Conservation (phyloP, 129 eudicot genomes). For the Calendula officinalis region DNA sequence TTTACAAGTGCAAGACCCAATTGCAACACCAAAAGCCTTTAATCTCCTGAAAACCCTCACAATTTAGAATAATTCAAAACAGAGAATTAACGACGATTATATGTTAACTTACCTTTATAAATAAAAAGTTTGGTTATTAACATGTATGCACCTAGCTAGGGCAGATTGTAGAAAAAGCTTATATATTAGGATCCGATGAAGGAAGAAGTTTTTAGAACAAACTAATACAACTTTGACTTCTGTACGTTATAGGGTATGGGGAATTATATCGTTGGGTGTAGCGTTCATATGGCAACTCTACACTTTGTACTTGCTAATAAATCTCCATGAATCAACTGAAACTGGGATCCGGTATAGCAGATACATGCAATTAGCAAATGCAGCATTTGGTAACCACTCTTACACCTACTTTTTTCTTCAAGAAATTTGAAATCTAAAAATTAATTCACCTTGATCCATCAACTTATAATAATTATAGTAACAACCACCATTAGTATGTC, state of each 20-base stretch:
- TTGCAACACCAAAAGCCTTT: no score
- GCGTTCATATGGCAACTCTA: slow-evolving; percentile 83
- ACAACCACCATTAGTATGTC: not conserved
- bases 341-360: slow-evolving; percentile 68
- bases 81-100: no score
- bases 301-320: slow-evolving; percentile 70
- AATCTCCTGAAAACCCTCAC: no score
- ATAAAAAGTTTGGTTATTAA: no score
- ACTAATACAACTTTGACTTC: not conserved
- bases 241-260: slow-evolving; percentile 53
- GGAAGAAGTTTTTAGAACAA: no score
- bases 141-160: no score
- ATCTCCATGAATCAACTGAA: slow-evolving; percentile 69
- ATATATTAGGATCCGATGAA: not conserved
- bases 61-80: no score
- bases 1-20: no score
- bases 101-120: no score
- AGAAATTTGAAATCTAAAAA: not conserved
- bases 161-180: no score
- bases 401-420: not conserved
- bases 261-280: slow-evolving; percentile 48
- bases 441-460: not conserved
- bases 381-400: slow-evolving; percentile 54
- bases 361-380: slow-evolving; percentile 63
- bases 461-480: not conserved